Conservation (phyloP, 352 stramenopile genomes). For the Phytophthora uliginosa region DNA sequence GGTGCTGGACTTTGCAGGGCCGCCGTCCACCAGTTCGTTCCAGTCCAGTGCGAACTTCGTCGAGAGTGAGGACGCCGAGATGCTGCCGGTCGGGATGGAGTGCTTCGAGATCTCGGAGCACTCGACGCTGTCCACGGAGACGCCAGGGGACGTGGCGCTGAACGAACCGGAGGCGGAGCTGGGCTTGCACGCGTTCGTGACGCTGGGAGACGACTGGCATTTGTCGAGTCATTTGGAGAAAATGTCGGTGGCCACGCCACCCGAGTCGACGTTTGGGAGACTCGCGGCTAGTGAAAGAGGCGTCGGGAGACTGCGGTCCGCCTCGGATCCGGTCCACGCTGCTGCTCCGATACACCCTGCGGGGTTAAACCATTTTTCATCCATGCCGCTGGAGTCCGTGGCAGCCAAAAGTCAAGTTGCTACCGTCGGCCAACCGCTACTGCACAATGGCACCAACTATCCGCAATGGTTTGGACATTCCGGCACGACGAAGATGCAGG, state of each 20-base stretch:
- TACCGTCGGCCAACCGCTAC: neutral
- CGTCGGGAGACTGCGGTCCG: slow-evolving; percentile 25
- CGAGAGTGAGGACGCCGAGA: slow-evolving; percentile 47
- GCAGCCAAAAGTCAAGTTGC: slow-evolving; percentile 4
- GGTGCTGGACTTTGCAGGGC: slow-evolving; percentile 25
- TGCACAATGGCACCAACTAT: slow-evolving; percentile 7
- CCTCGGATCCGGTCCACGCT: slow-evolving; percentile 31
- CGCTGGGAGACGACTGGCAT: slow-evolving; percentile 47
- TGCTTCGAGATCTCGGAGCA: slow-evolving; percentile 55
- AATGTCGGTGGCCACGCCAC: slow-evolving; percentile 58
- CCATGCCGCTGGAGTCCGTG: slow-evolving; percentile 17
- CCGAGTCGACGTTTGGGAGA: slow-evolving; percentile 14
- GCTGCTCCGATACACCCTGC: slow-evolving; percentile 13
- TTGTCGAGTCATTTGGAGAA: slow-evolving; percentile 74
- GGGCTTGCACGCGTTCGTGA: slow-evolving; percentile 33
- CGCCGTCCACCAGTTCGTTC: slow-evolving; percentile 35
- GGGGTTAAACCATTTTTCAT: slow-evolving; percentile 25
- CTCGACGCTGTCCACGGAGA: slow-evolving; percentile 15
- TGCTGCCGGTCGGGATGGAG: slow-evolving; percentile 48
- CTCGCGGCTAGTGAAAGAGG: neutral
- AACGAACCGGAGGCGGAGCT: slow-evolving; percentile 36
- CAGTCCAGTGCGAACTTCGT: slow-evolving; percentile 38
- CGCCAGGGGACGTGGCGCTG: slow-evolving; percentile 8
- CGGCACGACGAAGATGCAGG: neutral
- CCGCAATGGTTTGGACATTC: slow-evolving; percentile 23